Base-by-base conservation (phyloP, 1,284 basidiomycete species). In the Marasmius oreades region DNA sequence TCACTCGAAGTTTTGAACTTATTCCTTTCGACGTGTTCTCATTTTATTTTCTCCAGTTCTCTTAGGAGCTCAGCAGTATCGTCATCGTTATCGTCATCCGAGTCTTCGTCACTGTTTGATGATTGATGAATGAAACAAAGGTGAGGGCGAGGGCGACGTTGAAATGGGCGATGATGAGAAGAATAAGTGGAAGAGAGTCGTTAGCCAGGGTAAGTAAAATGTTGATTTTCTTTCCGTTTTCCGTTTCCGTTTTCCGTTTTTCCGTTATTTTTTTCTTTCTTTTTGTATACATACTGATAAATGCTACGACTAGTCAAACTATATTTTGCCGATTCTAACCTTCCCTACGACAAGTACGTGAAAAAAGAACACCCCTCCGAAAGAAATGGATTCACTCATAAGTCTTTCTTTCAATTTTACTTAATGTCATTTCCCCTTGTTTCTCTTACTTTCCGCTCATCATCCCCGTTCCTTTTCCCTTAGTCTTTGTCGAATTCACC, bases 261-360 rank as follows among this genome's bases (percentile, higher is more conserved):
- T 45, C 10, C 34, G n/a, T n/a, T n/a, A n/a, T n/a, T n/a, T 46
- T n/a, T 36, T 42, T 24, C 28, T 0, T 23, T 23, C 23, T 26
- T 16, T 50, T 48, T 44, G 37, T 26, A 55, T 33, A 18, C 18
- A 48, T 33, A 7, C 47, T 47, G 33, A 20, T 2, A 11, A 14
- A 20, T 11, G 12, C 3, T 31, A 12, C 1, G 58, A 5, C 57
- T n/a, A 97, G 95, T 98, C 67, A 93, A 96, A 72, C 98, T 98
- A 73, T 99, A 99, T 80, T 95, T 99, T 74, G 91, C 91, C 52
- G 93, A 97, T 73, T 85, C 94, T 31, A 99, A 99, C 75, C 82
- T 99, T 51, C 96, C 97, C 12, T 95, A 88, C 66, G 97, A 98
- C 84, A 95, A 92, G 87, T 88, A 64, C 46, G 78, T 67, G 31